A percentile compares a stretch with the other conserved stretches of the same genome.
phyloP scores from a whole-genome alignment of 306 rosid species.

The Bauhinia variegata region DNA sequence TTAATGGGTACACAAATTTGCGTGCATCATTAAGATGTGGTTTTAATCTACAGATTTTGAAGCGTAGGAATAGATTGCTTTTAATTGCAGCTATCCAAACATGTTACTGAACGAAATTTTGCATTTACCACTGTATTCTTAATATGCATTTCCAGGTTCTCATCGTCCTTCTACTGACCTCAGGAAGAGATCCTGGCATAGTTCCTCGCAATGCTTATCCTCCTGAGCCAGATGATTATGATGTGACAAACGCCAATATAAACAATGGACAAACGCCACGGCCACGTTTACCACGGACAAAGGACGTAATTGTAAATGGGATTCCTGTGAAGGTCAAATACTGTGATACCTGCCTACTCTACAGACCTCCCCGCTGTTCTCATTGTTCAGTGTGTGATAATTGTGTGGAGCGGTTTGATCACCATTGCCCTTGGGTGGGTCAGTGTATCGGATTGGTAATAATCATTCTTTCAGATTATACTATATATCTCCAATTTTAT shows the following conservation, averaged over 20 bases:
- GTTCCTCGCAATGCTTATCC: slow-evolving; percentile 70
- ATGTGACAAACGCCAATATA: slow-evolving; percentile 31
- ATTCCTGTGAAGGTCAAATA: slow-evolving; percentile 60
- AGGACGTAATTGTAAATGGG: slow-evolving; percentile 63
- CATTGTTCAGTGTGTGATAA: slow-evolving; percentile 83
- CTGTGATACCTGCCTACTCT: slow-evolving; percentile 75
- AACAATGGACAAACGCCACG: slow-evolving; percentile 43
- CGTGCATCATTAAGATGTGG: no score
- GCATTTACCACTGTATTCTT: slow-evolving; percentile 26
- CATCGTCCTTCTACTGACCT: slow-evolving; percentile 63
- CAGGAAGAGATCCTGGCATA: slow-evolving; percentile 88
- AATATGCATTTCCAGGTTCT: slow-evolving; percentile 57
- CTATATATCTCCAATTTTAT: not conserved
- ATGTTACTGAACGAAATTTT: slow-evolving; percentile 19
- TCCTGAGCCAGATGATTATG: slow-evolving; percentile 55
- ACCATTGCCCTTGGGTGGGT: slow-evolving; percentile 94
- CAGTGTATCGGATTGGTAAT: slow-evolving; percentile 85
- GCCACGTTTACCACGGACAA: slow-evolving; percentile 53
- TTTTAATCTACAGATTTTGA: no score
- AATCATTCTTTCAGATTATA: slow-evolving; percentile 24
- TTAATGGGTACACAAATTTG: no score
- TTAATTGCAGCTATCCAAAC: not conserved
- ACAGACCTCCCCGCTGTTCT: slow-evolving; percentile 80
- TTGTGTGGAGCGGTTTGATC: slow-evolving; percentile 84
- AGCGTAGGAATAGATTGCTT: no score